These are phyloP conservation scores for Porodaedalea pini DNA, from an alignment of 1,284 basidiomycete species.

Conservation along the genomic window DNA sequence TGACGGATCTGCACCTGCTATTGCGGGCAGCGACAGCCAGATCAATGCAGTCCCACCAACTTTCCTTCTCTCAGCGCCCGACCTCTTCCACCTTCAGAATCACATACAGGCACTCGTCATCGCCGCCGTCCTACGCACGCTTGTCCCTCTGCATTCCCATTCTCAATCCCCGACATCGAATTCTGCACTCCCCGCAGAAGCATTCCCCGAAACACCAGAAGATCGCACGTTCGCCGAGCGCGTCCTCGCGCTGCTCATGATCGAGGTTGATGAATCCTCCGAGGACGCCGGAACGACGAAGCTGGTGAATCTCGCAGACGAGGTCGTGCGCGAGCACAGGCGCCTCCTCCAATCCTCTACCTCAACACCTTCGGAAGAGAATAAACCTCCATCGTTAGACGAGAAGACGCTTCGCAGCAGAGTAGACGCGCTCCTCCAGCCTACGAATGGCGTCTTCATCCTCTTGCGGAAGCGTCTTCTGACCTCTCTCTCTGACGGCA, in stretches of 20 bases:
- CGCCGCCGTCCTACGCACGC: slow-evolving; percentile 53
- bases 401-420: background rate
- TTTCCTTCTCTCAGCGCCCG: slow-evolving; percentile 53
- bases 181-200: background rate
- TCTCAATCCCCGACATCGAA: slow-evolving; percentile 24
- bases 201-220: background rate
- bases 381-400: background rate
- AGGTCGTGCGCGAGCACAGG: slow-evolving; percentile 49
- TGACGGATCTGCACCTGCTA: slow-evolving; percentile 1
- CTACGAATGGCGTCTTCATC: slow-evolving; percentile 60
- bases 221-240: slow-evolving; percentile 45
- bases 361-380: slow-evolving; percentile 35
- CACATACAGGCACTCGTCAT: slow-evolving; percentile 68
- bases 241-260: slow-evolving; percentile 59
- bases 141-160: slow-evolving; percentile 41
- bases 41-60: slow-evolving; percentile 53
- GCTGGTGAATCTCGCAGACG: slow-evolving; percentile 64
- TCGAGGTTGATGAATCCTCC: slow-evolving; percentile 49
- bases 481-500: slow-evolving; percentile 34
- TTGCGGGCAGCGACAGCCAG: background rate
- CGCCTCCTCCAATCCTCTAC: slow-evolving; percentile 5
- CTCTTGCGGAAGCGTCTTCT: slow-evolving; percentile 57
- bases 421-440: slow-evolving; percentile 41
- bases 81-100: slow-evolving; percentile 60
- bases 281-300: slow-evolving; percentile 40